A percentile compares a stretch with the other conserved stretches of the same genome.
phyloP scores from a whole-genome alignment of 2,329 filamentous ascomycete species.

The Colletotrichum navitas region DNA sequence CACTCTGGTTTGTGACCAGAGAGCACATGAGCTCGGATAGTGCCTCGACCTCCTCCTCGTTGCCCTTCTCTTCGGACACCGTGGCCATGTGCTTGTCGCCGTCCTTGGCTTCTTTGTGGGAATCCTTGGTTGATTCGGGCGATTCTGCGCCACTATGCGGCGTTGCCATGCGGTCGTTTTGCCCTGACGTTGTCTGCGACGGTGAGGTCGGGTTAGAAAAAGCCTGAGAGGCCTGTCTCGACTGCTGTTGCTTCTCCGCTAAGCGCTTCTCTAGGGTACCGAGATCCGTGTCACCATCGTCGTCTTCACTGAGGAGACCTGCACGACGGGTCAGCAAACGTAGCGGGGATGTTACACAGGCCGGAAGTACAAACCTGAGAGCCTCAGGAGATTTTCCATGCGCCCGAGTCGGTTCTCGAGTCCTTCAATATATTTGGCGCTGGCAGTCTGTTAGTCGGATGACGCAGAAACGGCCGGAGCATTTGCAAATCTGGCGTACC shows the following conservation, averaged over 20 bases:
- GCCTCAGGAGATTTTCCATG: conserved; percentile 91
- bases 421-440: conserved; percentile 97
- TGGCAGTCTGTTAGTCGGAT: conserved; percentile 51
- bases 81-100: conserved; percentile 54
- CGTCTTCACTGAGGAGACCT: conserved; percentile 87
- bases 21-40: conserved; percentile 99
- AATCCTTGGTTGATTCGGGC: conserved; percentile 60
- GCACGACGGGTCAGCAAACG: conserved; percentile 45
- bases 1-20: conserved; percentile 92
- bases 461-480: not conserved
- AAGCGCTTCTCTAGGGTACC: conserved; percentile 86
- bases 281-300: conserved; percentile 86
- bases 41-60: conserved; percentile 81
- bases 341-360: not conserved
- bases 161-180: conserved; percentile 59
- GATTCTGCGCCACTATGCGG: conserved; percentile 69
- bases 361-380: conserved; percentile 71
- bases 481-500: conserved; percentile 66
- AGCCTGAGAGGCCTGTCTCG: conserved; percentile 63
- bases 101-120: conserved; percentile 52
- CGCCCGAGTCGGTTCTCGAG: conserved; percentile 94
- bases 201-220: conserved; percentile 66
- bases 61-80: conserved; percentile 59
- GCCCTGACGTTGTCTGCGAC: conserved; percentile 59
- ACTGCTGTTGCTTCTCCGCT: conserved; percentile 67